A percentile compares a stretch with the other conserved stretches of the same genome.
Conservation (phyloP, 768 basidiomycete species). For the Pisolithus albus region DNA sequence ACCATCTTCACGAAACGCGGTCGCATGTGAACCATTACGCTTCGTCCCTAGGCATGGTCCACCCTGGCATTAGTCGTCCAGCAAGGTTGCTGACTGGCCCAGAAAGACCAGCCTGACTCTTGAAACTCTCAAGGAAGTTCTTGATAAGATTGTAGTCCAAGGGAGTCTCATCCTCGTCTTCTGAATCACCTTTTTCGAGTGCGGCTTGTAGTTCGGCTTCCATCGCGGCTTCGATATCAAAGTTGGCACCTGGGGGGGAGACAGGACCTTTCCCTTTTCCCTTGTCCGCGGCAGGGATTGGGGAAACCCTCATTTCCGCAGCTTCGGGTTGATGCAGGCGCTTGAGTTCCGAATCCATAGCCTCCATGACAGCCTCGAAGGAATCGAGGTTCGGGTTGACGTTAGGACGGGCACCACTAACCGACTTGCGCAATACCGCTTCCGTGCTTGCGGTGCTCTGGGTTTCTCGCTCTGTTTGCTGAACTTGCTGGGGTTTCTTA, state of each 20-base stretch:
- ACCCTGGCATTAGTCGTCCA: slow-evolving; percentile 73
- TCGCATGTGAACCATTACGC: slow-evolving; percentile 24
- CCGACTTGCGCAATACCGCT: slow-evolving; percentile 17
- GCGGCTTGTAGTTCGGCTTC: slow-evolving; percentile 74
- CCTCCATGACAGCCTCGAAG: slow-evolving; percentile 94
- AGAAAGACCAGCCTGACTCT: slow-evolving; percentile 79
- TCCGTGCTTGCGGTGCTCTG: slow-evolving; percentile 15
- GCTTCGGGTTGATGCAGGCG: slow-evolving; percentile 31
- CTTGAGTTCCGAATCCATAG: slow-evolving; percentile 82
- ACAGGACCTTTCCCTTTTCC: slow-evolving; percentile 34
- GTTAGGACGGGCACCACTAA: slow-evolving; percentile 34
- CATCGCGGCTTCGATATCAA: slow-evolving; percentile 81
- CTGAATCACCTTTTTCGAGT: slow-evolving; percentile 46
- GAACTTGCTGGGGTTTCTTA: slow-evolving; percentile 3
- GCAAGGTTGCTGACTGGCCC: slow-evolving; percentile 91
- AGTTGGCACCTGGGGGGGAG: slow-evolving; percentile 34
- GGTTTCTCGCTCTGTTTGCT: neutral
- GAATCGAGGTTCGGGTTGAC: slow-evolving; percentile 74
- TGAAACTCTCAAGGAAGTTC: slow-evolving; percentile 95
- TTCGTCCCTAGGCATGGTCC: slow-evolving; percentile 68
- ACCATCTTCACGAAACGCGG: too few relatives aligned
- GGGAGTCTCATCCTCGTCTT: slow-evolving; percentile 43
- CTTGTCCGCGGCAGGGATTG: slow-evolving; percentile 33
- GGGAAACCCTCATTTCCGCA: slow-evolving; percentile 10
- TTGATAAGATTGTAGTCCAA: slow-evolving; percentile 91